These are phyloP conservation scores for Diplodia sapinea DNA, from an alignment of 2,329 filamentous ascomycete species.

Conservation along the genomic window DNA sequence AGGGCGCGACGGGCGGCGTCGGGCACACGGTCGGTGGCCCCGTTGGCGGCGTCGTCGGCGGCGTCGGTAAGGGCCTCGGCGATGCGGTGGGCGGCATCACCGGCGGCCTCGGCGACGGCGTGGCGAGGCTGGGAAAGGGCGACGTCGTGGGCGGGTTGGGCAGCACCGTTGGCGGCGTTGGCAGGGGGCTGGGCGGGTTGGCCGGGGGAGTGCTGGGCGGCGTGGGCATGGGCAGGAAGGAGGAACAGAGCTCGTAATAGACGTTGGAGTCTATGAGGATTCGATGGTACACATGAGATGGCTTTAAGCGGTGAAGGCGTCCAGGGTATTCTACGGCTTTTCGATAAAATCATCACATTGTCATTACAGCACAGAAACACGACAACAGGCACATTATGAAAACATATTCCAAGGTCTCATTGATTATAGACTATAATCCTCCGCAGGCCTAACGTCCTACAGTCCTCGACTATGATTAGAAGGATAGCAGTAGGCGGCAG, in stretches of 20 bases:
- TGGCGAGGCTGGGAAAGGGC: slow-evolving; percentile 53
- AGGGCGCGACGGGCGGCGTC: slow-evolving; percentile 38
- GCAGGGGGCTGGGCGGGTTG: slow-evolving; percentile 46
- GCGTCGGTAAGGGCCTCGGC: slow-evolving; percentile 46
- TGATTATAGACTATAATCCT: slow-evolving; percentile 8
- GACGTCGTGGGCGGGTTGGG: slow-evolving; percentile 53
- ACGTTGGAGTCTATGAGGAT: neutral
- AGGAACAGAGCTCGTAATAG: slow-evolving; percentile 27
- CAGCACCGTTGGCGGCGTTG: slow-evolving; percentile 50
- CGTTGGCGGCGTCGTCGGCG: slow-evolving; percentile 42
- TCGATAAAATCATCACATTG: neutral
- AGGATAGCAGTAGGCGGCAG: neutral
- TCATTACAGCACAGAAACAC: neutral
- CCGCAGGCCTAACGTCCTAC: neutral
- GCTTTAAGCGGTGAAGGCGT: too few relatives aligned
- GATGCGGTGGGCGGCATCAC: slow-evolving; percentile 50
- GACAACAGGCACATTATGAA: neutral
- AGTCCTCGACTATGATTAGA: neutral
- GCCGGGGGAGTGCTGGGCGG: slow-evolving; percentile 39
- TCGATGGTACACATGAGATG: neutral
- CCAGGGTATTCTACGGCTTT: too few relatives aligned
- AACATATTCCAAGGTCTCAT: slow-evolving; percentile 13
- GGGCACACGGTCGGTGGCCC: slow-evolving; percentile 44
- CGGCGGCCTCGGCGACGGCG: slow-evolving; percentile 52
- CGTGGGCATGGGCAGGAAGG: slow-evolving; percentile 36